Conservation (phyloP, 2,329 filamentous ascomycete genomes). For the Penicillium sp. region DNA sequence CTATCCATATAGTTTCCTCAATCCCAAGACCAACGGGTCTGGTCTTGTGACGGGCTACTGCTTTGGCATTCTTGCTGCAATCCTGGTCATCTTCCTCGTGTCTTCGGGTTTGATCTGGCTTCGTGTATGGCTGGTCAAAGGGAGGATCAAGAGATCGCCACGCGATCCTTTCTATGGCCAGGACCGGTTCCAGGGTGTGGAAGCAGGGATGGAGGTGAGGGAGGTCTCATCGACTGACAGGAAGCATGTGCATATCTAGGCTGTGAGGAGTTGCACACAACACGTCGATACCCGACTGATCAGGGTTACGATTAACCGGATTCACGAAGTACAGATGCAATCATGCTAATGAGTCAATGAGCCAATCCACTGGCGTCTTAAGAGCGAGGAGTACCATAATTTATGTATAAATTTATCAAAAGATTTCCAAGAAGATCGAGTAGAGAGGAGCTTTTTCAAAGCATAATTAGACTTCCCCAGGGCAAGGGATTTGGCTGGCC, state of each 20-base stretch:
- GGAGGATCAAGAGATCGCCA: constrained; percentile 28
- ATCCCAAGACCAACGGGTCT: constrained; percentile 56
- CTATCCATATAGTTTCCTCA: constrained; percentile 80
- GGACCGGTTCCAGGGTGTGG: neutral
- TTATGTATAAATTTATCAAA: constrained; percentile 18
- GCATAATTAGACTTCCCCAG: neutral
- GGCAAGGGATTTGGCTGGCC: neutral
- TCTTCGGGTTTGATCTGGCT: constrained; percentile 59
- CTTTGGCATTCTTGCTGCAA: constrained; percentile 60
- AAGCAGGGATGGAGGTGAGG: neutral
- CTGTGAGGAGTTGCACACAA: neutral
- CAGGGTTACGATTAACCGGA: constrained; percentile 2
- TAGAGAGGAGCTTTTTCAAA: neutral
- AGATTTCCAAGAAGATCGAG: constrained; percentile 6
- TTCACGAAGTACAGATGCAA: constrained; percentile 1
- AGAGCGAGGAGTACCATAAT: constrained; percentile 21
- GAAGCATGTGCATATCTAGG: constrained; percentile 10
- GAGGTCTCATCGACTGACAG: constrained; percentile 9
- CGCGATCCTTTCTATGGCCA: constrained; percentile 17
- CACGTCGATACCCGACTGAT: neutral
- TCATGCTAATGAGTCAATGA: constrained; percentile 10
- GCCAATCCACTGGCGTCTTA: constrained; percentile 7
- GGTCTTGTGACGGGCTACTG: constrained; percentile 68
- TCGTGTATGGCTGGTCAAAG: constrained; percentile 52
- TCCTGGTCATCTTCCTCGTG: constrained; percentile 58